These are phyloP conservation scores for Physocladia obscura DNA, from an alignment of 192 early-diverging fungal genomes.

Conservation along the genomic window DNA sequence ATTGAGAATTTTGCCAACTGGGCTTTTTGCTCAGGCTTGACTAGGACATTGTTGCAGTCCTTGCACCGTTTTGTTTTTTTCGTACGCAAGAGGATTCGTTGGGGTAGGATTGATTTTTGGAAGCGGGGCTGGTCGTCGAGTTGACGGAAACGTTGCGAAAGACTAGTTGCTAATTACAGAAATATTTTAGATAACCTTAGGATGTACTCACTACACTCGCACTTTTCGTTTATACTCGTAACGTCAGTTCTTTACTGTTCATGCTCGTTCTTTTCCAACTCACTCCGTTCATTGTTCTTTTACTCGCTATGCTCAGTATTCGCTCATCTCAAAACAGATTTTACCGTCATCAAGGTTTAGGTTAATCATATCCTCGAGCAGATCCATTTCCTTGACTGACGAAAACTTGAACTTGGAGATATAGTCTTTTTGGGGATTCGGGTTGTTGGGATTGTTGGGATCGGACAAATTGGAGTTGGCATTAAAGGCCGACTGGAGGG, in stretches of 20 bases:
- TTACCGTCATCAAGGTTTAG: conserved; percentile 23
- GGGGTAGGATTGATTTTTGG: conserved; percentile 49
- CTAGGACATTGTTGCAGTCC: conserved; percentile 81
- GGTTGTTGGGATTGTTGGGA: too few species aligned
- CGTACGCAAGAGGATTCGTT: conserved; percentile 82
- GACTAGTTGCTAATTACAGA: conserved; percentile 50
- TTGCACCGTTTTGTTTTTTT: conserved; percentile 85
- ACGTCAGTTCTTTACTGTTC: too few species aligned
- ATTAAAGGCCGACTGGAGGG: too few species aligned
- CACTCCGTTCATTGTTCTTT: not conserved
- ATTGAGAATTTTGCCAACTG: conserved; percentile 86
- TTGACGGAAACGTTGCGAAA: conserved; percentile 62
- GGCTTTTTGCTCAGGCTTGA: conserved; percentile 91
- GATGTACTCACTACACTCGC: too few species aligned
- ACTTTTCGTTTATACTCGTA: too few species aligned
- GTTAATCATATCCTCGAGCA: conserved; percentile 16
- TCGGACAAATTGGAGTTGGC: too few species aligned
- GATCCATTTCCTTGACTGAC: too few species aligned
- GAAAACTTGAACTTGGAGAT: too few species aligned
- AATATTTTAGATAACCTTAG: too few species aligned
- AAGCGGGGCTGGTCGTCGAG: conserved; percentile 58
- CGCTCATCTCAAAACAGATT: too few species aligned
- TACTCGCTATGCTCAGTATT: conserved; percentile 13
- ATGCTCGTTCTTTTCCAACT: too few species aligned
- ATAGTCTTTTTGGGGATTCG: too few species aligned